Base-by-base conservation (phyloP, 2,329 filamentous ascomycete species). In the Hypoxylon sp. region DNA sequence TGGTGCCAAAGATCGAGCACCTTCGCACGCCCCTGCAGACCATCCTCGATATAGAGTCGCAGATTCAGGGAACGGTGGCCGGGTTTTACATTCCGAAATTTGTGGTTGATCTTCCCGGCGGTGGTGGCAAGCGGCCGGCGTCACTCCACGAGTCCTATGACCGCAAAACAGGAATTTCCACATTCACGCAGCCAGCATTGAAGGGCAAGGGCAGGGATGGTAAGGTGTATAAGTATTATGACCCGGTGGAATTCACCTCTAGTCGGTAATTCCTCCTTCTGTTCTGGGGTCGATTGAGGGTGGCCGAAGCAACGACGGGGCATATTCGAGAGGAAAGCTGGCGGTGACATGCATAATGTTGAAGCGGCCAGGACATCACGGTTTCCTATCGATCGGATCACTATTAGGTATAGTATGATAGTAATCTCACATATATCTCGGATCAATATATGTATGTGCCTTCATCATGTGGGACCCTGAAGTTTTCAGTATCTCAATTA, bases 41-140 rank as follows among this genome's bases (percentile, higher is more conserved):
- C 1, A 88, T 89, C 51, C 81, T 90, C 14, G 79, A 87, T 17
- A 79, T 91, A 0, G 88, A 91, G 75, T 81, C 83, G 22, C 75
- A 86, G 46, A 82, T 91, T 59, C 85, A 87, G 10, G 89, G 88
- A 31, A 87, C 84, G 0, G 86, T 90, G 48, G 88, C 87, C 0
- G 89, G 89, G 1, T 91, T 90, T 77, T 83, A 86, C 80, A 89
- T 84, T 80, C 89, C 89, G 0, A 81, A 85, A 17, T 91, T 90
- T 72, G 84, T 91, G 4, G 86, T 90, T 19, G 88, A 91, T 74
- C 83, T 91, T 4, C 89, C 88, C 0, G 87, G 85, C 0, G 88
- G 88, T 1, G 88, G 88, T 1, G 89, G 89, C 2, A 91, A 91
- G 80, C 84, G 88, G 47, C 82, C 88, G 10, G 87, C 86, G 0